Evolutionary conservation across 345 rosid genomes (phyloP), one percentile per base, ranked within the genome.

Genomic region (Erodium maritimum): DNA sequence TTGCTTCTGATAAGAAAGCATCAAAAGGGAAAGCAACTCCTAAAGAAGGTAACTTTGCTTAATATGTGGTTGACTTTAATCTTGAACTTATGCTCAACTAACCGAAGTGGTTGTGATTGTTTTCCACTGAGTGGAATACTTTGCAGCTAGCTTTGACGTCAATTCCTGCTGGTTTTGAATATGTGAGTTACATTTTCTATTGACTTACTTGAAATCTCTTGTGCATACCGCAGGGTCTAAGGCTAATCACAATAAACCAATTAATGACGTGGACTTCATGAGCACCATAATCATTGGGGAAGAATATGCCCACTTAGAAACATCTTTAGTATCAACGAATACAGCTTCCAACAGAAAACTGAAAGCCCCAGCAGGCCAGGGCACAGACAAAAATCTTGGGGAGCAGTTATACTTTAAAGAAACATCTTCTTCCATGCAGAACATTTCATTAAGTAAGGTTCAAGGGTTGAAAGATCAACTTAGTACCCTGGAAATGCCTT

Each of bases 281-380:
- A 42, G 48, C 48, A 42, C 48, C 12, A 42, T 42, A 42, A 42
- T 42, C 12, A 16, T 42, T 12, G 48, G 48, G 12, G 48, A 42
- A 42, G 48, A 42, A 42, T 42, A 42, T 42, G 48, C 48, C 14
- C 8, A 42, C 12, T 42, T 42, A 14, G 12, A 42, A 42, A 12
- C 48, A 42, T 42, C 14, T 14, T 11, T 16, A 7, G 48, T 13
- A 42, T 42, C 48, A 42, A 12, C n/a, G n/a, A n/a, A n/a, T n/a
- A n/a, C n/a, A n/a, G n/a, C 48, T 13, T 14, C 48, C 48, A 42
- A 42, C 48, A 23, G 58, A 17, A 58, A 71, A 46, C 58, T 66
- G 1, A 73, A 74, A 63, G 76, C 65, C 53, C 46, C 52, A n/a
- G 65, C 51, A 62, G 74, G 61, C 60, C 63, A 73, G 51, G 74